Percentiles rank a stretch among this genome's conserved stretches.
Evolutionary conservation across 108 stramenopile species (phyloP).

Genomic region (Cylindrotheca fusiformis): DNA sequence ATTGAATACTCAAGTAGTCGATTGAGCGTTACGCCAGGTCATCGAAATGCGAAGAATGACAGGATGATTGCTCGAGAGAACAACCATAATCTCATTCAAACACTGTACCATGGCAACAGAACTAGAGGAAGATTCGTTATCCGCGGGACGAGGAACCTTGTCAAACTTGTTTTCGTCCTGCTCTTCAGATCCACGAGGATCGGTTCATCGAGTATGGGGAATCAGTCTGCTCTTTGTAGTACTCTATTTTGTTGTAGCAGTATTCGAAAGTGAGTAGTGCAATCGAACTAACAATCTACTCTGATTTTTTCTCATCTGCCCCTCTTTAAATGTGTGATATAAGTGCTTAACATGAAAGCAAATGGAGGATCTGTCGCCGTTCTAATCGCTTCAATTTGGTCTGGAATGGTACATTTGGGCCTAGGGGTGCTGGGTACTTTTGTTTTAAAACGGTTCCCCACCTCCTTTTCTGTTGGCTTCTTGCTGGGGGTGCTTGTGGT

Average conservation of each 20-base stretch:
- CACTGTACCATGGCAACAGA: no score
- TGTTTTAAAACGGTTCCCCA: conserved; percentile 82
- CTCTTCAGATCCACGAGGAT: conserved; percentile 59
- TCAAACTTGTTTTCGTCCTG: conserved; percentile 50
- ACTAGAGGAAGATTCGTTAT: no score
- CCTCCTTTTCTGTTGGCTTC: conserved; percentile 78
- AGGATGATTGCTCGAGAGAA: no score
- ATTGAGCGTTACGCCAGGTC: no score
- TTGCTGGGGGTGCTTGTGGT: conserved; percentile 70
- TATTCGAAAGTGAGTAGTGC: conserved; percentile 68
- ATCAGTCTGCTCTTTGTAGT: conserved; percentile 63
- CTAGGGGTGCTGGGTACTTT: conserved; percentile 78
- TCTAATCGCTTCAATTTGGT: conserved; percentile 65
- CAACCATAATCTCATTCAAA: no score
- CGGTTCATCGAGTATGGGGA: conserved; percentile 85
- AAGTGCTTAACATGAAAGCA: conserved; percentile 60
- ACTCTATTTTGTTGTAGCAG: conserved; percentile 56
- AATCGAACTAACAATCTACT: conserved; percentile 1
- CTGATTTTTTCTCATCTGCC: background rate
- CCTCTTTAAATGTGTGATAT: background rate
- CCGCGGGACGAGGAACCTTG: conserved; percentile 11
- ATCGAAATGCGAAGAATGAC: no score
- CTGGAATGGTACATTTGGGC: conserved; percentile 63
- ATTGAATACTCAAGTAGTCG: no score
- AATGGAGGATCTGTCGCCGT: conserved; percentile 56